These are phyloP conservation scores for Aspergillus hiratsukae DNA, from an alignment of 2,329 filamentous ascomycete genomes.

Conservation along the genomic window DNA sequence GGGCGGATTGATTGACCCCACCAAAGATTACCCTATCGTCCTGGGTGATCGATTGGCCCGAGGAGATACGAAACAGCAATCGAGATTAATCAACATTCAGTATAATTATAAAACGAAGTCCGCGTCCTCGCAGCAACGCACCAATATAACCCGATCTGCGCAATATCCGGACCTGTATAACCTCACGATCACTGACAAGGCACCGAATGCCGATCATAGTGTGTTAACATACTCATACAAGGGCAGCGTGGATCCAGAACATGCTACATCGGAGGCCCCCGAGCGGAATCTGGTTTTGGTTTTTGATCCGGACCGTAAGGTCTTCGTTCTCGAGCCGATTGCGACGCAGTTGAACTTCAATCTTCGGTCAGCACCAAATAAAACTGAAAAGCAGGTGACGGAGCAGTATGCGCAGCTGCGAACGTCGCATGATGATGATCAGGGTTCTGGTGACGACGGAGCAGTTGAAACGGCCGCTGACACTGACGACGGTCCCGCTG, in stretches of 20 bases:
- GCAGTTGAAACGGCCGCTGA: slow-evolving; percentile 27
- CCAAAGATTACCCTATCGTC: slow-evolving; percentile 45
- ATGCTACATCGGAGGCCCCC: slow-evolving; percentile 23
- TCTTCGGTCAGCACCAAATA: slow-evolving; percentile 63
- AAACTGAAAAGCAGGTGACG: slow-evolving; percentile 60
- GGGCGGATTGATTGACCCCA: slow-evolving; percentile 39
- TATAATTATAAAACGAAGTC: slow-evolving; percentile 46
- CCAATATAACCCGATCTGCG: slow-evolving; percentile 32
- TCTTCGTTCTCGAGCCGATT: slow-evolving; percentile 76
- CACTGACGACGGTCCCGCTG: slow-evolving; percentile 41
- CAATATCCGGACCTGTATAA: slow-evolving; percentile 35
- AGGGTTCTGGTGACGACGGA: slow-evolving; percentile 30
- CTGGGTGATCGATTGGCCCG: slow-evolving; percentile 40
- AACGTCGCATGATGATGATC: slow-evolving; percentile 34
- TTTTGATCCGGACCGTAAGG: slow-evolving; percentile 69
- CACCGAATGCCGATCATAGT: slow-evolving; percentile 34
- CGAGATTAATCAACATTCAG: slow-evolving; percentile 37
- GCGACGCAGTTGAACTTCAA: slow-evolving; percentile 87
- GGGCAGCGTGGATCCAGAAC: slow-evolving; percentile 37
- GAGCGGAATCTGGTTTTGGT: slow-evolving; percentile 53
- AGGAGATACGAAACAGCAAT: slow-evolving; percentile 17
- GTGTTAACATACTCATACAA: slow-evolving; percentile 37
- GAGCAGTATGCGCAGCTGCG: slow-evolving; percentile 64
- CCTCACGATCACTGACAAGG: slow-evolving; percentile 40
- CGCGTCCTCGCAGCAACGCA: slow-evolving; percentile 34